Base-by-base conservation (phyloP, 495 filamentous ascomycete species). In the Cladorrhinum samala region DNA sequence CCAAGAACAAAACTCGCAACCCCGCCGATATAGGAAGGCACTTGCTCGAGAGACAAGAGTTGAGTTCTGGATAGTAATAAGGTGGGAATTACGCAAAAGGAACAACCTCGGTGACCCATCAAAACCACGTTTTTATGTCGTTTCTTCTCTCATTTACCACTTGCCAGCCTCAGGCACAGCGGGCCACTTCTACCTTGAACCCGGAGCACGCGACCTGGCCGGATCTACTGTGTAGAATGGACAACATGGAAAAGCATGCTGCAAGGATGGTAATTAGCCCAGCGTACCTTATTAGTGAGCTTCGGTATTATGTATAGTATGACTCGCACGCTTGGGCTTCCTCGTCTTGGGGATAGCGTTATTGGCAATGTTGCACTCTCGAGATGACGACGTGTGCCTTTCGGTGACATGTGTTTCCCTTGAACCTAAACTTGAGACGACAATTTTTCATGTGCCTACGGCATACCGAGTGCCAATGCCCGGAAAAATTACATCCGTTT, bases 1-100 rank as follows among this genome's bases (percentile, higher is more conserved):
- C 42, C 9, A 5, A 33, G 27, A 11, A 33, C 11, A 5, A 33
- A 11, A 33, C 27, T 33, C 27, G 11, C 27, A 47, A 27, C 45
- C 45, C 45, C 45, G 45, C 45, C 24, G 45, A 47, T 47, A 19
- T 45, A 45, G 42, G 42, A 45, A 33, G 27, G 27, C 27, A 33
- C 27, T 33, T 6, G 27, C 27, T 33, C 11, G 27, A 5, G 11
- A 11, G 5, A 6, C 5, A 5, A 33, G 6, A 5, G 27, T 33
- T 11, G 27, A 6, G 5, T 33, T 33, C 27, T 33, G 27, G 27
- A 33, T 11, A 33, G 11, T 33, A 6, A 6, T 33, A 6, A 11
- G 27, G 27, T n/a, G 27, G 6, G 6, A 33, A 33, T 33, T 33
- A 11, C 11, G 27, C 6, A 33, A 33, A 33, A 33, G 5, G 27